A percentile compares a stretch with the other conserved stretches of the same genome.
Conservation (phyloP, 257 asterid genomes). For the Nicotiana paniculata region DNA sequence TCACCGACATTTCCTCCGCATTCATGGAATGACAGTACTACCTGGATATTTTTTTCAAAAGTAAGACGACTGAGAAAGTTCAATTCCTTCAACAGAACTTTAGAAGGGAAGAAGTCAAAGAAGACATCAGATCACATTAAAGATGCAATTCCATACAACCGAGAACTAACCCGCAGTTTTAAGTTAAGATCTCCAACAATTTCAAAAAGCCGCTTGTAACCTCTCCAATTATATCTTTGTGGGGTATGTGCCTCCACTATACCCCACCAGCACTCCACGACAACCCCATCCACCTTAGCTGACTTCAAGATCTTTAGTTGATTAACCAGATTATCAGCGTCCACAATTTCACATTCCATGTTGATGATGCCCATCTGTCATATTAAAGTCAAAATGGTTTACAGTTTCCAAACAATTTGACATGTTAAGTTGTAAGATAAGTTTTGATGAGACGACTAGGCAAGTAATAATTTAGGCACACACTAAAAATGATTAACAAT, state of each 20-base stretch:
- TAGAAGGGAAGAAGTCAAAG: not conserved
- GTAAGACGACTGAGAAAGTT: not conserved
- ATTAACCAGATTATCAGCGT: constrained; percentile 38
- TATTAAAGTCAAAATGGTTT: too few relatives aligned
- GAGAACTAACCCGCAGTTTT: constrained; percentile 48
- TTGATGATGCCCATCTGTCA: constrained; percentile 29
- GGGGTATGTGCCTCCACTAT: constrained; percentile 53
- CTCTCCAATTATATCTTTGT: constrained; percentile 63
- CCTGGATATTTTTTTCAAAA: constrained; percentile 24
- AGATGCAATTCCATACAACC: not conserved
- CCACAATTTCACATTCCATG: constrained; percentile 54
- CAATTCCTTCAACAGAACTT: not conserved
- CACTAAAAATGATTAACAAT: too few relatives aligned
- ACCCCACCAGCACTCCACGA: constrained; percentile 27
- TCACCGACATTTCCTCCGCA: constrained; percentile 73
- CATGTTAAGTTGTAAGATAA: too few relatives aligned
- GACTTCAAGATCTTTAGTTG: constrained; percentile 52
- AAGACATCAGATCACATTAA: not conserved
- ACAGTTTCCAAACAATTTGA: too few relatives aligned
- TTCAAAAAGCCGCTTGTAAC: constrained; percentile 51
- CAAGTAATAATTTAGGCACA: too few relatives aligned
- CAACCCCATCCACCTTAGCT: constrained; percentile 59
- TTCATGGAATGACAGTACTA: constrained; percentile 74
- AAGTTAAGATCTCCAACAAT: constrained; percentile 48
- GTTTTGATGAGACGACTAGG: too few relatives aligned